Percentiles rank a stretch among this genome's conserved stretches.
phyloP scores from a whole-genome alignment of 2,329 filamentous ascomycete genomes.

The Ophiosphaerella narmari region DNA sequence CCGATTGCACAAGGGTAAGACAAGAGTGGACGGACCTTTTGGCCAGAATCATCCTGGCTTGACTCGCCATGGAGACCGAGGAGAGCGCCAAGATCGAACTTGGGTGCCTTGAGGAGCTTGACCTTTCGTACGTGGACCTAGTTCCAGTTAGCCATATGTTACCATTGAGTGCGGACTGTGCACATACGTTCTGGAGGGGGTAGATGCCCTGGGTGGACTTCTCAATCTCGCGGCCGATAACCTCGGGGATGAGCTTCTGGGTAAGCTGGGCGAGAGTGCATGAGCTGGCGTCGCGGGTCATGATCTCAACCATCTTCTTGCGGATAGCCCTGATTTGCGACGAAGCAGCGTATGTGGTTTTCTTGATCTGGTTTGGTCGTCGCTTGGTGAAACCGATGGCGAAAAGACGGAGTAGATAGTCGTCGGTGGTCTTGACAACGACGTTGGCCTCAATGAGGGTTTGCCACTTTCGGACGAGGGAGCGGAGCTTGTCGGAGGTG shows the following conservation, averaged over 20 bases:
- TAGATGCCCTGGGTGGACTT: conserved; percentile 99
- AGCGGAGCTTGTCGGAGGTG: conserved; percentile 99
- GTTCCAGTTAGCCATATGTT: conserved; percentile 22
- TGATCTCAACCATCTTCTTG: conserved; percentile 99
- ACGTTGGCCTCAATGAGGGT: conserved; percentile 99
- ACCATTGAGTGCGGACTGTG: conserved; percentile 13
- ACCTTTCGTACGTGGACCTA: conserved; percentile 99
- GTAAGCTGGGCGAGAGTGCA: conserved; percentile 96
- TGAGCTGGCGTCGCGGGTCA: conserved; percentile 90
- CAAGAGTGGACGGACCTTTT: conserved; percentile 70
- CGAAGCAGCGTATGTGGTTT: conserved; percentile 97
- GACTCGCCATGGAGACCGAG: conserved; percentile 98
- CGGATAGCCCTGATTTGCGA: conserved; percentile 98
- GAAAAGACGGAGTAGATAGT: conserved; percentile 99
- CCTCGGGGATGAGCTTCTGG: conserved; percentile 98
- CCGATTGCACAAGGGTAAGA: not conserved
- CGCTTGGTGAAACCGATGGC: conserved; percentile 99
- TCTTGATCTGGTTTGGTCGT: conserved; percentile 99
- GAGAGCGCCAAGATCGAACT: conserved; percentile 97
- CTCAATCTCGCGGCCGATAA: conserved; percentile 99
- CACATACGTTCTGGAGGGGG: conserved; percentile 91
- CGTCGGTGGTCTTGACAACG: conserved; percentile 99
- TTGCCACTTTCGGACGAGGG: conserved; percentile 99
- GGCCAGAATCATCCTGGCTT: conserved; percentile 90
- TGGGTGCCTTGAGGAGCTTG: conserved; percentile 97